Base-by-base conservation (phyloP, 352 stramenopile genomes). In the Pythium aquatile region DNA sequence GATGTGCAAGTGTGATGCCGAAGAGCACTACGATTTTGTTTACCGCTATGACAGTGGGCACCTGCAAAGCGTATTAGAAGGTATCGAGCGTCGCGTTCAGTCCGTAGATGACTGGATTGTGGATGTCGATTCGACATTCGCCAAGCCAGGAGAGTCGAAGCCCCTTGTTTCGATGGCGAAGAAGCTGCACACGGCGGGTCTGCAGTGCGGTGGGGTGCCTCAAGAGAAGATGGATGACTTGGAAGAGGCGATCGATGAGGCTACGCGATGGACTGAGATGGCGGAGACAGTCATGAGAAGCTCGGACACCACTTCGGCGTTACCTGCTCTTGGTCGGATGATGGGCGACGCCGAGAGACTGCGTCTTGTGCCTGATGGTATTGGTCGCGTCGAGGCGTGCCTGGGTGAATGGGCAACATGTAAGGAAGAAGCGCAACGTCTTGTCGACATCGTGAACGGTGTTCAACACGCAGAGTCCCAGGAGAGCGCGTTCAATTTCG, bases 1-100 rank as follows among this genome's bases (percentile, higher is more conserved):
- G n/a, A 91, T 92, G 84, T 95, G 86, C 70, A 87, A 88, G 61
- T 95, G 86, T 49, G 66, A 85, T 42, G 55, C 52, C 1, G 66
- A 75, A 17, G 60, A 76, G 6, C 73, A 87, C 33, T 91, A 90
- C 40, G 59, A 87, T 28, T 90, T 83, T 46, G 28, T 93, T 58
- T 81, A 81, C 32, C 84, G 84, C 3, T 84, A 81, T 42, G 73
- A 87, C 20, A 55, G 55, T 29, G 53, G 57, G 6, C 73, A 83
- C 40, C 58, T 93, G 30, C 61, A 74, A 61, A 59, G 65, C 1
- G 53, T 90, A 16, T 13, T 88, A 4, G 28, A 58, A 7, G 71
- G 61, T 3, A 72, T 91, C 35, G 51, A 46, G 7, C 60, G 26
- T 10, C 78, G 79, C 0, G 51, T 91, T 6, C 29, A 73, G 13